Evolutionary conservation across 495 filamentous ascomycete genomes (phyloP).

Genomic region (Filosporella fistucella): DNA sequence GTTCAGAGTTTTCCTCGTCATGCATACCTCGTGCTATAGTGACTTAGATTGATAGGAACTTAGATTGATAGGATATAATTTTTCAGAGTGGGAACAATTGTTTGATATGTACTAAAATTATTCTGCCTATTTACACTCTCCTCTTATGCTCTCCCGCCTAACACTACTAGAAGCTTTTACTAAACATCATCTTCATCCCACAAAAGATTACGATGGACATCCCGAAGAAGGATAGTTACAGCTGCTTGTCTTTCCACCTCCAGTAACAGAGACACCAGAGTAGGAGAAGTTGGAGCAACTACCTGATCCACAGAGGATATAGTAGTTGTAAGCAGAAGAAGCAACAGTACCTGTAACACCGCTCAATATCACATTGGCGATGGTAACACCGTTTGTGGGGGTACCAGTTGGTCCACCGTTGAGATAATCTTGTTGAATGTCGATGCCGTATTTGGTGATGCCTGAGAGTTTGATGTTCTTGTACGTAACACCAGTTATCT

Average conservation of each 20-base stretch:
- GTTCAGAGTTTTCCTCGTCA: too few species aligned
- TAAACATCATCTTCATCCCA: too few species aligned
- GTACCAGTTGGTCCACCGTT: slow-evolving; percentile 43
- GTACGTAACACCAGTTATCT: too few species aligned
- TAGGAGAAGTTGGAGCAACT: slow-evolving; percentile 41
- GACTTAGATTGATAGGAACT: too few species aligned
- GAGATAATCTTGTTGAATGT: slow-evolving; percentile 43
- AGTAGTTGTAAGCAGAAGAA: slow-evolving; percentile 34
- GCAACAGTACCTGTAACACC: slow-evolving; percentile 37
- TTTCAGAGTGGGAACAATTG: too few species aligned
- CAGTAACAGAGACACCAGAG: slow-evolving; percentile 32
- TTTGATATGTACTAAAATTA: too few species aligned
- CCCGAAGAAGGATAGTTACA: slow-evolving; percentile 12
- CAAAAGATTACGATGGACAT: too few species aligned
- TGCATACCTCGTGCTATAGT: too few species aligned
- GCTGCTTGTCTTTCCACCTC: slow-evolving; percentile 30
- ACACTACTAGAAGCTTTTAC: too few species aligned
- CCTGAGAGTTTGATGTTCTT: slow-evolving; percentile 34
- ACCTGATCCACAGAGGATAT: slow-evolving; percentile 43
- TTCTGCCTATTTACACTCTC: too few species aligned
- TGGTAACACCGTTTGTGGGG: slow-evolving; percentile 39
- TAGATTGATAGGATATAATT: too few species aligned
- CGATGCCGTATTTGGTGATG: slow-evolving; percentile 42
- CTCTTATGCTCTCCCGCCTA: too few species aligned
- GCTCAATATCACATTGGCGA: slow-evolving; percentile 33